Evolutionary conservation across 305 asterid species (phyloP).

Genomic region (Fraxinus platypoda): DNA sequence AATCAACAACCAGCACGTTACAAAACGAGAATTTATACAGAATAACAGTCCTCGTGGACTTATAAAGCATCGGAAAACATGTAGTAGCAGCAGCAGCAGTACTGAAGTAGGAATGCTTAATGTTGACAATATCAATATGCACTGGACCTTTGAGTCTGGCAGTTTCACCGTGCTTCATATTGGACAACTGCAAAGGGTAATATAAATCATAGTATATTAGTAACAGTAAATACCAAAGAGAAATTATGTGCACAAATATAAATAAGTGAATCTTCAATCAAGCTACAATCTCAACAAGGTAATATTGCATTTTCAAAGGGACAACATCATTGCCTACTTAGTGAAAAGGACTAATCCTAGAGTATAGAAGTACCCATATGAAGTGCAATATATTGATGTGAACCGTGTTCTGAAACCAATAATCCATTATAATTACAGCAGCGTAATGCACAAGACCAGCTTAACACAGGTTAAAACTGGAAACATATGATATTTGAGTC

Average conservation of each 20-base stretch:
- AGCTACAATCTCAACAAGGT: background rate
- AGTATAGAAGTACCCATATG: background rate
- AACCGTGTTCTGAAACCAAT: background rate
- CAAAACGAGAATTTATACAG: background rate
- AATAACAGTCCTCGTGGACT: background rate
- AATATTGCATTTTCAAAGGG: no score
- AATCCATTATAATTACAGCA: no score
- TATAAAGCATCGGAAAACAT: background rate
- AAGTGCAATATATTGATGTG: no score
- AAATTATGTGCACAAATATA: background rate
- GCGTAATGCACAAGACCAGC: background rate
- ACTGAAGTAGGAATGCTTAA: background rate
- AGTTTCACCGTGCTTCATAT: constrained; percentile 51
- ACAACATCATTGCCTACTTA: no score
- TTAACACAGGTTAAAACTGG: background rate
- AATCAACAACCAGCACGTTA: no score
- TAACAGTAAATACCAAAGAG: background rate
- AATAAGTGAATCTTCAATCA: background rate
- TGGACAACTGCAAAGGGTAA: constrained; percentile 51
- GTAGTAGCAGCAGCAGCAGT: background rate
- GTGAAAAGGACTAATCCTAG: background rate
- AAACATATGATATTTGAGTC: background rate
- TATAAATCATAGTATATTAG: background rate
- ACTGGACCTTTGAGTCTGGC: background rate
- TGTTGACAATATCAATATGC: background rate